Conservation (phyloP, 345 rosid species). For the Camelina laxa region DNA sequence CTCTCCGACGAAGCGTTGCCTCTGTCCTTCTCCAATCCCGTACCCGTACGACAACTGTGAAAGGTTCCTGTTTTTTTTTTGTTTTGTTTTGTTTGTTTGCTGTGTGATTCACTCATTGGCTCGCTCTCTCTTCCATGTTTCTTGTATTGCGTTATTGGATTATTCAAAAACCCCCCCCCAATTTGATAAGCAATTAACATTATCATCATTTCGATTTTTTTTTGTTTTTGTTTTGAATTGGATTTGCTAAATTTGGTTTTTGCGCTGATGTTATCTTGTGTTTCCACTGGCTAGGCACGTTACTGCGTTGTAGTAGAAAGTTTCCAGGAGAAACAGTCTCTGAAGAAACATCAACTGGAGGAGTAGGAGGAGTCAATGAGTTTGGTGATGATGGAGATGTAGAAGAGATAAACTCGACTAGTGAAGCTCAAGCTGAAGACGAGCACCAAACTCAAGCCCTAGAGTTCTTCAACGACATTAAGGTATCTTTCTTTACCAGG, state of each 20-base stretch:
- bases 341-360: conserved; percentile 53
- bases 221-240: background rate
- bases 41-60: conserved; percentile 52
- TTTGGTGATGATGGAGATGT: conserved; percentile 43
- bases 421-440: conserved; percentile 39
- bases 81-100: background rate
- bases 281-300: conserved; percentile 39
- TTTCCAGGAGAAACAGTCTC: conserved; percentile 56
- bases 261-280: background rate
- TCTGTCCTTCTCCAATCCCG: conserved; percentile 43
- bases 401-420: conserved; percentile 43
- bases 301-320: conserved; percentile 15
- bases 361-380: conserved; percentile 23
- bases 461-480: conserved; percentile 58
- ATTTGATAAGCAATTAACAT: background rate
- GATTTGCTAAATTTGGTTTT: background rate
- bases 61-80: conserved; percentile 33
- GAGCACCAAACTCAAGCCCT: conserved; percentile 38
- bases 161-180: background rate
- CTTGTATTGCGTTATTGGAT: background rate
- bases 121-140: background rate
- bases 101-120: background rate
- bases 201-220: background rate
- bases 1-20: conserved; percentile 29
- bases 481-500: conserved; percentile 49